These are phyloP conservation scores for Cladosporium sp. DNA, from an alignment of 2,329 filamentous ascomycete genomes.

Conservation along the genomic window DNA sequence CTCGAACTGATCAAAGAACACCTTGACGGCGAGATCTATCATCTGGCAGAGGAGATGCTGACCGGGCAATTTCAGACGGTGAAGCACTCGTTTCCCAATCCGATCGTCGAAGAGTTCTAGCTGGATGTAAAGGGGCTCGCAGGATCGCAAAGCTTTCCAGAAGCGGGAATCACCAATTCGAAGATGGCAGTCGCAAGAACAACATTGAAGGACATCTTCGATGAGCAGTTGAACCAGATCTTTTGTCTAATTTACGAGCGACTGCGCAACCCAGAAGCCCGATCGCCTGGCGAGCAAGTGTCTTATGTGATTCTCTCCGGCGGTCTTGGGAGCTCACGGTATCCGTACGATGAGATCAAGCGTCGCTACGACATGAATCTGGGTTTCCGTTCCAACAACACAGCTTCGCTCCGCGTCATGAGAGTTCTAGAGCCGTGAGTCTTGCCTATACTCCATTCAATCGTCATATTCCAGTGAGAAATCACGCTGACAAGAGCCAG, in stretches of 20 bases:
- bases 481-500: neutral
- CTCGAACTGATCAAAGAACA: neutral
- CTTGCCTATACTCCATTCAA: neutral
- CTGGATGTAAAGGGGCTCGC: slow-evolving; percentile 15
- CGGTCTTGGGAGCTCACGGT: slow-evolving; percentile 19
- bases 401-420: neutral
- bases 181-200: neutral
- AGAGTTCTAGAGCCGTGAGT: neutral
- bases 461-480: neutral
- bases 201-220: neutral
- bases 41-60: slow-evolving; percentile 15
- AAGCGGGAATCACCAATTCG: neutral
- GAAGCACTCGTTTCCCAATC: slow-evolving; percentile 19
- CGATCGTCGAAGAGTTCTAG: slow-evolving; percentile 12
- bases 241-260: neutral
- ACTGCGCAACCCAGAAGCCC: neutral
- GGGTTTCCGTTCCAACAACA: slow-evolving; percentile 3
- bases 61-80: slow-evolving; percentile 14
- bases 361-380: slow-evolving; percentile 13
- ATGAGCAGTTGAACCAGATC: neutral
- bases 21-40: neutral
- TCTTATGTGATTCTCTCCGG: slow-evolving; percentile 20
- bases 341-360: slow-evolving; percentile 13
- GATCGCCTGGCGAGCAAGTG: neutral
- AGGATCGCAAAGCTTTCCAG: neutral